Percentiles rank a stretch among this genome's conserved stretches.
Conservation (phyloP, 1,284 basidiomycete genomes). For the Tylopilus sp. region DNA sequence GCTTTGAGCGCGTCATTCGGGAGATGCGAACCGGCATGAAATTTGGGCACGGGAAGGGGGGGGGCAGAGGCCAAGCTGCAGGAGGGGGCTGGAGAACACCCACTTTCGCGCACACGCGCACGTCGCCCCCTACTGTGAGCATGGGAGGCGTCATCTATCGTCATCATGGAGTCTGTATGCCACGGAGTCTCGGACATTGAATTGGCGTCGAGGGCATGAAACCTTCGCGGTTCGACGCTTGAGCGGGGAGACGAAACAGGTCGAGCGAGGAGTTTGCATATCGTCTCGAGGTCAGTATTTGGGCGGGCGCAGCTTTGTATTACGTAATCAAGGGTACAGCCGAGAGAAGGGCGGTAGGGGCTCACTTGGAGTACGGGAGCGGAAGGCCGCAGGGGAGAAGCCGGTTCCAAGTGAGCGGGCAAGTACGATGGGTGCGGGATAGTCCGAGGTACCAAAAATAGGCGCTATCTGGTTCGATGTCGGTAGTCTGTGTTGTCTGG, state of each 20-base stretch:
- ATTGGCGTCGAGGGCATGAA: conserved; percentile 10
- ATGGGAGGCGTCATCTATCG: conserved; percentile 4
- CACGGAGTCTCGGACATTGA: conserved; percentile 36
- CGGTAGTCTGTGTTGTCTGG: no score
- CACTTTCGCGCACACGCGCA: no score
- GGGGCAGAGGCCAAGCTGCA: neutral
- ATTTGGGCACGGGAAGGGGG: conserved; percentile 8
- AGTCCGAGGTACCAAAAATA: conserved; percentile 12
- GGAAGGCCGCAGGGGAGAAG: conserved; percentile 25
- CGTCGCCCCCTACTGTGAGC: no score
- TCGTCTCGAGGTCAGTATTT: neutral
- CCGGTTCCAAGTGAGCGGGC: conserved; percentile 12
- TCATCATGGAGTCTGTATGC: conserved; percentile 5
- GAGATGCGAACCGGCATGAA: conserved; percentile 16
- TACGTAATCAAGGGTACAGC: conserved; percentile 4
- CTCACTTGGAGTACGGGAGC: conserved; percentile 27
- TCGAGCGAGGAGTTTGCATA: neutral
- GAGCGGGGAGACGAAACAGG: neutral
- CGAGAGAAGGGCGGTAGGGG: conserved; percentile 16
- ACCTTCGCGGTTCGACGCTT: conserved; percentile 28
- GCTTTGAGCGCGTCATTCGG: conserved; percentile 10
- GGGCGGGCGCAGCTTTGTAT: conserved; percentile 9
- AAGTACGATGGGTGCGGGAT: conserved; percentile 14
- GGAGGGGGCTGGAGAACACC: no score
- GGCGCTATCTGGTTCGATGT: no score